Percentiles rank a stretch among this genome's conserved stretches.
phyloP scores from a whole-genome alignment of 345 rosid genomes.

The Hibiscus trionum region DNA sequence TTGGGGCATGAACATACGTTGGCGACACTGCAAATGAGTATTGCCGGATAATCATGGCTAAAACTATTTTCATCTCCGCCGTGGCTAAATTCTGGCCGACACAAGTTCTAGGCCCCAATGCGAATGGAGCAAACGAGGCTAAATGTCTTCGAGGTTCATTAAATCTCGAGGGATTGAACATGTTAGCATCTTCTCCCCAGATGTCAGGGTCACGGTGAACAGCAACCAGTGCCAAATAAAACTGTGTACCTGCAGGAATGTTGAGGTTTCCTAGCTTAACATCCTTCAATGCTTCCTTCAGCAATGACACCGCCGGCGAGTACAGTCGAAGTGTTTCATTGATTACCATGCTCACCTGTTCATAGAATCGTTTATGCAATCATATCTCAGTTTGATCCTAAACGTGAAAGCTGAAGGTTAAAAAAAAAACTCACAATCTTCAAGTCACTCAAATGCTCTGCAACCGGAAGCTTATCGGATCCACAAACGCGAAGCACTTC shows the following conservation, averaged over 20 bases:
- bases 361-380: background rate
- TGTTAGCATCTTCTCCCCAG: slow-evolving; percentile 65
- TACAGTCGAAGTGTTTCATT: too few relatives aligned
- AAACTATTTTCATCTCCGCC: slow-evolving; percentile 42
- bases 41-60: too few relatives aligned
- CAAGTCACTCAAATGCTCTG: slow-evolving; percentile 42
- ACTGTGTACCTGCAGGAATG: slow-evolving; percentile 41
- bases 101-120: slow-evolving; percentile 48
- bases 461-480: slow-evolving; percentile 20
- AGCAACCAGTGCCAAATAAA: slow-evolving; percentile 12
- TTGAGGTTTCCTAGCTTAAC: slow-evolving; percentile 51
- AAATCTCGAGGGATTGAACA: slow-evolving; percentile 61
- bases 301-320: too few relatives aligned
- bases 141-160: slow-evolving; percentile 35
- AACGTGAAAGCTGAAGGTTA: background rate
- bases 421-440: slow-evolving; percentile 43
- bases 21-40: slow-evolving; percentile 11
- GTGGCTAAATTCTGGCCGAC: slow-evolving; percentile 39
- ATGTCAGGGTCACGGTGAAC: slow-evolving; percentile 48
- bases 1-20: slow-evolving; percentile 66
- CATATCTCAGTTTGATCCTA: background rate
- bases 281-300: slow-evolving; percentile 20
- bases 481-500: slow-evolving; percentile 47
- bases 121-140: slow-evolving; percentile 46
- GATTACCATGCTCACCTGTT: slow-evolving; percentile 42